Conservation (phyloP, 495 filamentous ascomycete genomes). For the Penicillium parvum region DNA sequence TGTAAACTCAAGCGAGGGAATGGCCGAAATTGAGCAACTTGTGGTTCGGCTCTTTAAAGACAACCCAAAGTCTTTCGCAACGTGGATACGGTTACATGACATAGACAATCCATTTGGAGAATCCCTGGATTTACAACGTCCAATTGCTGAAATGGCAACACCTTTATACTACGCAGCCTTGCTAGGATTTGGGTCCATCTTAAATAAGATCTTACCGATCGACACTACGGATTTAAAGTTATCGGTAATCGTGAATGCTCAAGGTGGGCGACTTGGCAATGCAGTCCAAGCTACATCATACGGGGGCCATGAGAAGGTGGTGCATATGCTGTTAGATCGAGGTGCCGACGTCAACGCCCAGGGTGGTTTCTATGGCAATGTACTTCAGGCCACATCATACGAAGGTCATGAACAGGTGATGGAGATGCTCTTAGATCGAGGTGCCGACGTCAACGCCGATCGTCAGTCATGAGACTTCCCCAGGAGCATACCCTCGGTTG, state of each 20-base stretch:
- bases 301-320: too few relatives aligned
- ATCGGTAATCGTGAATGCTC: conserved; percentile 4
- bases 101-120: not conserved
- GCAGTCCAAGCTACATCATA: too few relatives aligned
- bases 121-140: not conserved
- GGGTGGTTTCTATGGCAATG: conserved; percentile 13
- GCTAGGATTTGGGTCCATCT: conserved; percentile 4
- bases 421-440: conserved; percentile 17
- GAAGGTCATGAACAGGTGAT: conserved; percentile 14
- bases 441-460: too few relatives aligned
- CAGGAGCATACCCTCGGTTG: too few relatives aligned
- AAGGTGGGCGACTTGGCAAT: too few relatives aligned
- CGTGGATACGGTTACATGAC: conserved; percentile 8
- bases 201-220: conserved; percentile 1
- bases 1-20: not conserved
- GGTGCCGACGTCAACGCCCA: too few relatives aligned
- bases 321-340: too few relatives aligned
- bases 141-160: not conserved
- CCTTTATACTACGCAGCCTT: conserved; percentile 8
- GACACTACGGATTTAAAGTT: not conserved
- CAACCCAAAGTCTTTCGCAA: not conserved
- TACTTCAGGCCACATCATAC: conserved; percentile 13
- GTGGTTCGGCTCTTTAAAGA: conserved; percentile 10
- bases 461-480: too few relatives aligned
- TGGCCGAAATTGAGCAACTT: not conserved